Conservation (phyloP, 176 grass and related monocot species). For the Avena insularis region DNA sequence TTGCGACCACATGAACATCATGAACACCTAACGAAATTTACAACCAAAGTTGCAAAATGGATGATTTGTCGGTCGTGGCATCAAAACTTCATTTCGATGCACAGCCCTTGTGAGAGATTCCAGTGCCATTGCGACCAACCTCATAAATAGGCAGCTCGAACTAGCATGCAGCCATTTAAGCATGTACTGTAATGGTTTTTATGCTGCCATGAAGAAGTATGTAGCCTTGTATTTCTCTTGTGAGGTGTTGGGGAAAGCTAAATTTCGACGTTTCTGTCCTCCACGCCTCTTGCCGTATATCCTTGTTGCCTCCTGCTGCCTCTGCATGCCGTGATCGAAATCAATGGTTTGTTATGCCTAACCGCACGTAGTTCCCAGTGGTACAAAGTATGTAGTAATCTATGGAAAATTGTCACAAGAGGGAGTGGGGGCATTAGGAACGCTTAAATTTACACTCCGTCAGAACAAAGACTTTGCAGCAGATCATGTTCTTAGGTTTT, state of each 20-base stretch:
- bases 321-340: neutral
- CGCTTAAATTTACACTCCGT: neutral
- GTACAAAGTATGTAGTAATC: neutral
- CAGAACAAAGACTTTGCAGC: neutral
- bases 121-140: neutral
- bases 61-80: neutral
- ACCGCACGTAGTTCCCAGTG: neutral
- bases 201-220: neutral
- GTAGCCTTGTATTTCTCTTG: neutral
- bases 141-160: neutral
- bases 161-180: neutral
- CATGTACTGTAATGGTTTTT: neutral
- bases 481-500: neutral
- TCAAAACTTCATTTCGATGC: neutral
- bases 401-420: neutral
- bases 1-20: neutral
- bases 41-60: neutral
- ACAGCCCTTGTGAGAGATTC: neutral
- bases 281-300: too few relatives aligned
- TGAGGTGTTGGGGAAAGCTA: neutral
- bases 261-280: neutral
- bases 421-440: neutral
- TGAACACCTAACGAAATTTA: neutral
- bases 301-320: neutral
- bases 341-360: neutral